phyloP scores from a whole-genome alignment of 2,329 filamentous ascomycete genomes.

The Geosmithia morbida region DNA sequence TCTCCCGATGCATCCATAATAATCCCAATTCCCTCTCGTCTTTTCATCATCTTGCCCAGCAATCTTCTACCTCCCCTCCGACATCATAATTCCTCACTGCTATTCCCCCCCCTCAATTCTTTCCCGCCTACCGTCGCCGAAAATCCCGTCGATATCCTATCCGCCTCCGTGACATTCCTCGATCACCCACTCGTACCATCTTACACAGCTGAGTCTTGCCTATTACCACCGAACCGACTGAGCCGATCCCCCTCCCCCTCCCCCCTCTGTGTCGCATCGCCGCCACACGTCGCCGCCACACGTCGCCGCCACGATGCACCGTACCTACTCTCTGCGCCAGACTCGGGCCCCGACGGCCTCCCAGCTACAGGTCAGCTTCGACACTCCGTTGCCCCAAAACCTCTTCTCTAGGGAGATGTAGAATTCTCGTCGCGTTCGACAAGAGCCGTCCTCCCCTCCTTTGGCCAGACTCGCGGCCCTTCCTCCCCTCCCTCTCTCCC shows the following conservation, averaged over 20 bases:
- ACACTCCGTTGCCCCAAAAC: not conserved
- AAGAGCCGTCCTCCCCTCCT: no score
- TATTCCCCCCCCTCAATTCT: no score
- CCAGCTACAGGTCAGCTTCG: constrained; percentile 39
- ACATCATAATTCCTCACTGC: not conserved
- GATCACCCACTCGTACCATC: no score
- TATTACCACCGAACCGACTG: no score
- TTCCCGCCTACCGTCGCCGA: no score
- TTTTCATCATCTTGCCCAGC: not conserved
- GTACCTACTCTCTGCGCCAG: constrained; percentile 98
- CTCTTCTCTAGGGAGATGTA: no score
- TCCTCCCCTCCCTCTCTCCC: not conserved
- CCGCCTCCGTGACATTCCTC: no score
- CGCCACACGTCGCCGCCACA: constrained; percentile 1
- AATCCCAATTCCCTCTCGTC: constrained; percentile 1
- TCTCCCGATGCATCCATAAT: not conserved
- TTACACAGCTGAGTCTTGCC: no score
- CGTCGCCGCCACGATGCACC: constrained; percentile 64
- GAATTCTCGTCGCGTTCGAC: no score
- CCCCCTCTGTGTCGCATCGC: not conserved
- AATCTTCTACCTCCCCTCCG: constrained; percentile 2
- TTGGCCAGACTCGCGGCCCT: no score
- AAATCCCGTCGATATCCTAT: no score
- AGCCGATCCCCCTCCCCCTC: not conserved
- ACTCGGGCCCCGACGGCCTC: constrained; percentile 91